phyloP scores from a whole-genome alignment of 306 rosid species.

The Comarum palustre region DNA sequence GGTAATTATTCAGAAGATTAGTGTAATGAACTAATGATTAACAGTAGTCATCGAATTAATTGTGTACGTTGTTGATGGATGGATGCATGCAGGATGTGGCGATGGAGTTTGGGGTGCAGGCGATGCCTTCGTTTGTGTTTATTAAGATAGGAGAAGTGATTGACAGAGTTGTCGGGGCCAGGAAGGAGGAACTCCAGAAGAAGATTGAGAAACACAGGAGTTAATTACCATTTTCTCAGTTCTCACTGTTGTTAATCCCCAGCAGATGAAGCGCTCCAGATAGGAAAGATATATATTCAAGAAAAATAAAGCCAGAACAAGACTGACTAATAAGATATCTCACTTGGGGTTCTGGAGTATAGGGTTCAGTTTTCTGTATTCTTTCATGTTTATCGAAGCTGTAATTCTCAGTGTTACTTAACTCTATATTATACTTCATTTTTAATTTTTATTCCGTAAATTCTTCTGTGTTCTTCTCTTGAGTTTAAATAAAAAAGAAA shows the following conservation, averaged over 20 bases:
- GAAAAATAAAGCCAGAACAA: neutral
- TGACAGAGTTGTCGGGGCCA: constrained; percentile 61
- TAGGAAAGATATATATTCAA: neutral
- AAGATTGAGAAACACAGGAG: constrained; percentile 37
- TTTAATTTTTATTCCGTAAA: no score
- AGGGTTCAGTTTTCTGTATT: neutral
- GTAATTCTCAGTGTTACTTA: neutral
- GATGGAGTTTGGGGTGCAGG: constrained; percentile 46
- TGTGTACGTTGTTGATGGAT: constrained; percentile 1
- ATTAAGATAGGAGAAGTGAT: constrained; percentile 52
- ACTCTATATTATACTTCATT: no score
- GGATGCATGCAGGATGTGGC: constrained; percentile 59
- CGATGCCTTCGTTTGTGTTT: constrained; percentile 70
- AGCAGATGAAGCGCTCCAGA: neutral
- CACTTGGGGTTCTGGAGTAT: neutral
- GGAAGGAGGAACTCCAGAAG: constrained; percentile 58
- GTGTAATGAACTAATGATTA: neutral
- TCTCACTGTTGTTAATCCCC: neutral
- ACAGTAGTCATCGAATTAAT: neutral
- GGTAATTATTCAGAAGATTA: constrained; percentile 28
- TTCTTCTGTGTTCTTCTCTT: no score
- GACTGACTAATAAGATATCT: neutral
- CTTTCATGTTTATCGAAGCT: neutral
- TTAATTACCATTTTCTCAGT: neutral
- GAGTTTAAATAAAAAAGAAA: no score